Percentiles rank a stretch among this genome's conserved stretches.
These are phyloP conservation scores for Suhomyces vadensis DNA, from an alignment of 805 yeast genomes.

Conservation along the genomic window DNA sequence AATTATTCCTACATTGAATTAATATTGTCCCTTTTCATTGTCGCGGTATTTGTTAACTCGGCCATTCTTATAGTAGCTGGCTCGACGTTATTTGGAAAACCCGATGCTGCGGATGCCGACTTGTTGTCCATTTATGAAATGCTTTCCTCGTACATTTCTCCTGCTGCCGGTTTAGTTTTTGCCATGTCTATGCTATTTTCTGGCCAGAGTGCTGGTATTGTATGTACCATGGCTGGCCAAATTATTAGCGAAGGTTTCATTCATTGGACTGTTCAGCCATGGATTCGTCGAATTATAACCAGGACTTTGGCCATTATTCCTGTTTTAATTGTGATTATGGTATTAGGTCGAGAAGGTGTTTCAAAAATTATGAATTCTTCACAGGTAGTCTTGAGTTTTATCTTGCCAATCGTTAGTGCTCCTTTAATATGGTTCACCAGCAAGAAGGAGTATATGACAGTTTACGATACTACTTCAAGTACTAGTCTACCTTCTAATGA, in stretches of 20 bases:
- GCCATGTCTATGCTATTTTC: slow-evolving; percentile 48
- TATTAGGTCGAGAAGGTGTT: slow-evolving; percentile 46
- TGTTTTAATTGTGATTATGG: slow-evolving; percentile 37
- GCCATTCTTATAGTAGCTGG: slow-evolving; percentile 49
- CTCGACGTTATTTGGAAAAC: slow-evolving; percentile 40
- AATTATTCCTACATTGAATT: slow-evolving; percentile 42
- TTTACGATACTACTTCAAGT: slow-evolving; percentile 24
- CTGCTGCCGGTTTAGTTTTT: slow-evolving; percentile 46
- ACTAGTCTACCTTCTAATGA: background rate
- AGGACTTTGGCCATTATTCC: slow-evolving; percentile 45
- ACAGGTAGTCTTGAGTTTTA: slow-evolving; percentile 46
- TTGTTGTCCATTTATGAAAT: slow-evolving; percentile 45
- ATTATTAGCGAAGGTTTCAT: slow-evolving; percentile 48
- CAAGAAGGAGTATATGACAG: slow-evolving; percentile 41
- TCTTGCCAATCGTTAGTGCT: slow-evolving; percentile 45
- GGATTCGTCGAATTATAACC: slow-evolving; percentile 45
- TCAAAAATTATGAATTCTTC: slow-evolving; percentile 47
- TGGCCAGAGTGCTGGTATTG: slow-evolving; percentile 50
- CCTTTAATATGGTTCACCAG: slow-evolving; percentile 48
- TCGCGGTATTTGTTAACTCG: slow-evolving; percentile 47
- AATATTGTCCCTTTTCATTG: slow-evolving; percentile 39
- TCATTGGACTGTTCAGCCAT: slow-evolving; percentile 45
- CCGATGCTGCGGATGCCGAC: slow-evolving; percentile 49
- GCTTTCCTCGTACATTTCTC: slow-evolving; percentile 44
- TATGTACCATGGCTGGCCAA: slow-evolving; percentile 51